Base-by-base conservation (phyloP, 768 basidiomycete genomes). In the Lentinula boryana region DNA sequence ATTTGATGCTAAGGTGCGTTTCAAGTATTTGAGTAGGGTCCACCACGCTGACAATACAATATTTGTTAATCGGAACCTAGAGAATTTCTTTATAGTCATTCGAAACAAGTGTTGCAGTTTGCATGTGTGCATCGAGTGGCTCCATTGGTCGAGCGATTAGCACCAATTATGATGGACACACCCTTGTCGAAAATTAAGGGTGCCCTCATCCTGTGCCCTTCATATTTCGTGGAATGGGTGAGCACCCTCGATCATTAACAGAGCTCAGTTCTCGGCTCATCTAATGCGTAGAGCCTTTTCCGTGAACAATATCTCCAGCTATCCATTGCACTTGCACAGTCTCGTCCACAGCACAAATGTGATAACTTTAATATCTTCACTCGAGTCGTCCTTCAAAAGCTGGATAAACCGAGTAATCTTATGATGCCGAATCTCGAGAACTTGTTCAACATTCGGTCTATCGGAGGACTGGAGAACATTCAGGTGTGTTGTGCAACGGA, bases 281-380 rank as follows among this genome's bases (percentile, higher is more conserved):
- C 23, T 13, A 38, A 2, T 8, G 4, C 40, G 1, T 16, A 56
- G 55, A 56, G 55, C 31, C 36, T 56, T 6, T 56, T 56, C 55
- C 55, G 55, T 27, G 55, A 56, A 56, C 55, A 56, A 44, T 56
- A 56, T 23, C 55, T 56, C 4, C 55, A 56, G 31, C 40, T 56
- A 15, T 9, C 55, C 5, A 56, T 56, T 40, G 55, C 55, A 6
- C 55, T 56, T 23, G 55, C 55, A 21, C 55, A 56, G 40, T 56
- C 55, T 43, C 55, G 55, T 15, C 55, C 55, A 8, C 36, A 21
- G 31, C 55, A 56, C 23, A 21, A 27, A 43, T 56, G 55, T 27
- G 55, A 56, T 1, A 41, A 56, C 18, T 56, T 56, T 13, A 31
- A 27, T 23, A 56, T 41, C 23, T 56, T 56, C 23, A 41, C 55